phyloP scores from a whole-genome alignment of 2,329 filamentous ascomycete genomes.

The Neonectria ditissima region DNA sequence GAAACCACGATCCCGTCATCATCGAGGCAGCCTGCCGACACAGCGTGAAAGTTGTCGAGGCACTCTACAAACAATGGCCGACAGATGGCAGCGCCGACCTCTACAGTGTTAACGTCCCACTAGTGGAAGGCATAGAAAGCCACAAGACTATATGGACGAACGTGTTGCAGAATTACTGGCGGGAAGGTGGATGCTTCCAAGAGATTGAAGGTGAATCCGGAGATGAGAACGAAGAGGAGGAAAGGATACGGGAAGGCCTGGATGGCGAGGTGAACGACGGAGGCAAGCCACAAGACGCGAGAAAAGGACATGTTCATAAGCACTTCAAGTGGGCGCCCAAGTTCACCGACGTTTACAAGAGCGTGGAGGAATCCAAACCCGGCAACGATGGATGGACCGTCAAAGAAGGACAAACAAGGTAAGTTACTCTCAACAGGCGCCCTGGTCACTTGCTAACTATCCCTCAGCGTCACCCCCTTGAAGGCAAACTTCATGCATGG shows the following conservation, averaged over 20 bases:
- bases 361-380: constrained; percentile 81
- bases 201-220: constrained; percentile 76
- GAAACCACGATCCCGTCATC: constrained; percentile 84
- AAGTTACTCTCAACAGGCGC: constrained; percentile 43
- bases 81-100: constrained; percentile 76
- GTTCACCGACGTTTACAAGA: constrained; percentile 88
- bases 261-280: constrained; percentile 59
- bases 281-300: constrained; percentile 39
- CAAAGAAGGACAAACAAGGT: constrained; percentile 88
- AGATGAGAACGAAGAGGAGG: constrained; percentile 77
- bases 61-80: constrained; percentile 80
- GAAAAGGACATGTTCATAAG: constrained; percentile 74
- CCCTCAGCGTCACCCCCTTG: constrained; percentile 82
- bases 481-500: constrained; percentile 93
- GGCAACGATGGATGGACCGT: constrained; percentile 96
- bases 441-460: constrained; percentile 15
- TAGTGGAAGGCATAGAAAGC: constrained; percentile 79
- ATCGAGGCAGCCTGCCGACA: constrained; percentile 82
- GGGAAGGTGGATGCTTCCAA: constrained; percentile 84
- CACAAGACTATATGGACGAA: constrained; percentile 84
- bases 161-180: constrained; percentile 94
- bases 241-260: constrained; percentile 76
- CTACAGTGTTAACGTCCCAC: constrained; percentile 92
- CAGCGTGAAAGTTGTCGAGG: constrained; percentile 81
- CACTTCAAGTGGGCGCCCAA: constrained; percentile 96